Base-by-base conservation (phyloP, 192 early-diverging fungal genomes). In the Pilaira anomala region DNA sequence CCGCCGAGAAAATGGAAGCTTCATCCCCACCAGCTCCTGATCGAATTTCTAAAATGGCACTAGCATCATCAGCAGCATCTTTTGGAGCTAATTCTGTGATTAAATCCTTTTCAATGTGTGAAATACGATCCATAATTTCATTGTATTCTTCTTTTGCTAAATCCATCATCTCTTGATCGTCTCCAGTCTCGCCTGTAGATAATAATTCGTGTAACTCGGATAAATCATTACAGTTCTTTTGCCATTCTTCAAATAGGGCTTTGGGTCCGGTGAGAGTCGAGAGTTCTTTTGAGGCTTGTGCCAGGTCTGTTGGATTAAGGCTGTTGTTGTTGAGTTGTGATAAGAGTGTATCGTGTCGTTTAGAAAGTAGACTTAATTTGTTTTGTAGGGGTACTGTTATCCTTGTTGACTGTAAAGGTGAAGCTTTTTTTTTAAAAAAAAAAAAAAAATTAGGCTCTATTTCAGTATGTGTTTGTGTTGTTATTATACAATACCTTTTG, bases 1-100 rank as follows among this genome's bases (percentile, higher is more conserved):
- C 88, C 0, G 76, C 81, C 1, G 81, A 83, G 67, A 93, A 93
- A 48, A 93, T 58, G 14, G 83, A 80, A 0, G 91, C 89, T 65
- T 93, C 91, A 76, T 88, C 85, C 12, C 91, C 91, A 12, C 91
- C 91, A 1, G 91, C 84, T 13, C 89, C 91, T 1, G 91, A 82
- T 0, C 91, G 76, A 30, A 93, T 81, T 75, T 93, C 91, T 18
- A 93, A 64, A 22, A 93, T 82, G 0, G 86, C 89, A 30, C 75
- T 80, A 11, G 79, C 88, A 49, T 82, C 76, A 56, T 93, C 91
- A 3, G 84, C 83, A 16, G 72, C 52, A 66, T 93, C 91, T 40
- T 80, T 84, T 16, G 89, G 87, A 16, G 89, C 50, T 58, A 93
- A 73, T 1, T 65, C 79, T 25, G 71, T 48, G 6, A 93, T 60